Conservation (phyloP, 75 land plant species). For the Isoetes taiwanensis region DNA sequence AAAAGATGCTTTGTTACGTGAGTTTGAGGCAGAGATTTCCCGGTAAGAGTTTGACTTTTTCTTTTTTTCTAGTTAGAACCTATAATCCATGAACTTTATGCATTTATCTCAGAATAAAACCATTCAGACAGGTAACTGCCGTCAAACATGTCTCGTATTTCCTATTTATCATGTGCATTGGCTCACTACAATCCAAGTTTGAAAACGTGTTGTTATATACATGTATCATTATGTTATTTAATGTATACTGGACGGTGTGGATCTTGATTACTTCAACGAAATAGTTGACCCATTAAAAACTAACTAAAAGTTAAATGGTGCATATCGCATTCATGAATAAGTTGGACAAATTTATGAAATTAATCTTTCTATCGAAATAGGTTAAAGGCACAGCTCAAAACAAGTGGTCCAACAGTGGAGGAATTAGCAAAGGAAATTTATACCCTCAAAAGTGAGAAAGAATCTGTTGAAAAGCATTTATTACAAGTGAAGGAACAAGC, state of each 20-base stretch:
- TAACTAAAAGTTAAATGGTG: not conserved
- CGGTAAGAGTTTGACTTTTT: conserved; percentile 17
- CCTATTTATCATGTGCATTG: too few relatives aligned
- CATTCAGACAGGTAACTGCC: too few relatives aligned
- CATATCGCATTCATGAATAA: too few relatives aligned
- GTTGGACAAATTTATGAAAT: not conserved
- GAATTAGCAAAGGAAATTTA: conserved; percentile 6
- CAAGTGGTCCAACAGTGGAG: conserved; percentile 14
- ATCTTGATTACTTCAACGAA: not conserved
- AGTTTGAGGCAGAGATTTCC: conserved; percentile 27
- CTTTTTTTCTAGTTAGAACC: too few relatives aligned
- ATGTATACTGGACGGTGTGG: not conserved
- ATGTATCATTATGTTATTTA: too few relatives aligned
- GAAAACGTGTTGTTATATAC: too few relatives aligned
- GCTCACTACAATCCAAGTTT: too few relatives aligned
- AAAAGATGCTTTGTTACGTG: conserved; percentile 26
- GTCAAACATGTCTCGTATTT: too few relatives aligned
- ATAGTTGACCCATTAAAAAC: not conserved
- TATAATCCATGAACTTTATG: too few relatives aligned
- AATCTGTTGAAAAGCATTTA: conserved; percentile 13
- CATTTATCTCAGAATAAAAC: too few relatives aligned
- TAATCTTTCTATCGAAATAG: conserved; percentile 8
- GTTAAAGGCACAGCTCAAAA: conserved; percentile 23
- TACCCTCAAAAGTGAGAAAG: conserved; percentile 17
- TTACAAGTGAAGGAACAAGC: conserved; percentile 12